A percentile compares a stretch with the other conserved stretches of the same genome.
Evolutionary conservation across 352 stramenopile species (phyloP).

Genomic region (Globisporangium abappressorium): DNA sequence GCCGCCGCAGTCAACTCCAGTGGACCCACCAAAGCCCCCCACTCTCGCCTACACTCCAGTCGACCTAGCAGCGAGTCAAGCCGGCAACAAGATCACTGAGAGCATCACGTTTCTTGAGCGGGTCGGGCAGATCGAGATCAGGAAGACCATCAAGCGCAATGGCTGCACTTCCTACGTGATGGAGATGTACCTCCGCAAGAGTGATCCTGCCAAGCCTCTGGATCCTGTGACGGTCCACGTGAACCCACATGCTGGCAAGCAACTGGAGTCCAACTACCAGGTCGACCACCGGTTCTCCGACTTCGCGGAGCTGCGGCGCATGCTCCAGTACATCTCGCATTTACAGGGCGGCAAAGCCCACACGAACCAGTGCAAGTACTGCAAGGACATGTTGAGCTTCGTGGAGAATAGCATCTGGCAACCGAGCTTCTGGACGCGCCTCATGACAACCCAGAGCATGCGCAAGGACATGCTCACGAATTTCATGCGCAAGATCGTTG

Average conservation of each 20-base stretch:
- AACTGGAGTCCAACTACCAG: constrained; percentile 19
- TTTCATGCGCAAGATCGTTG: constrained; percentile 11
- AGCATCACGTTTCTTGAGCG: constrained; percentile 9
- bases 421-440: constrained; percentile 2
- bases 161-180: constrained; percentile 17
- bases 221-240: not conserved
- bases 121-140: constrained; percentile 16
- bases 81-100: constrained; percentile 1
- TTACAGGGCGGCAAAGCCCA: constrained; percentile 10
- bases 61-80: not conserved
- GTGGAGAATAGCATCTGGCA: constrained; percentile 11
- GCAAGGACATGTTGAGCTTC: constrained; percentile 5
- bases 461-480: constrained; percentile 7
- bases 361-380: constrained; percentile 2
- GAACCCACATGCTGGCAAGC: constrained; percentile 9
- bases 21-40: not conserved
- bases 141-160: constrained; percentile 14
- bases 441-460: constrained; percentile 9
- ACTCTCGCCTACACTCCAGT: not conserved
- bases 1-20: not conserved
- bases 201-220: not conserved
- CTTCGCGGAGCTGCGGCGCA: constrained; percentile 12
- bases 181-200: constrained; percentile 13
- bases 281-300: constrained; percentile 17
- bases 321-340: constrained; percentile 10